These are phyloP conservation scores for Harringtonia lauricola DNA, from an alignment of 2,329 filamentous ascomycete species.

Conservation along the genomic window DNA sequence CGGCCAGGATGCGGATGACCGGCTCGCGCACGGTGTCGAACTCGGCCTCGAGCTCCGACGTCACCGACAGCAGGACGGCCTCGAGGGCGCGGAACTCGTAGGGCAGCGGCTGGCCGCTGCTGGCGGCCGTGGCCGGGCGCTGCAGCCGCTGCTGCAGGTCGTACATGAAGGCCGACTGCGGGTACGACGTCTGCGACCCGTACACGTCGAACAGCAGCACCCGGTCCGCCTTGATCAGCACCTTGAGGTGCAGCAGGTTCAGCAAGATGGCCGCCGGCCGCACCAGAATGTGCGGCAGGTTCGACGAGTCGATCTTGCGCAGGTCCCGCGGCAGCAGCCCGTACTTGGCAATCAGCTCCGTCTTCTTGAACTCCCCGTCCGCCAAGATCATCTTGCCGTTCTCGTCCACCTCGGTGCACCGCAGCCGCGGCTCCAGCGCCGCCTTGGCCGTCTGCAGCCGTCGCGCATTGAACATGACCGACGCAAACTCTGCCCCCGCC, in stretches of 20 bases:
- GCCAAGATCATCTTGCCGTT: slow-evolving; percentile 84
- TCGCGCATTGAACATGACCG: slow-evolving; percentile 32
- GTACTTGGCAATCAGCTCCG: slow-evolving; percentile 93
- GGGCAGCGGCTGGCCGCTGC: slow-evolving; percentile 50
- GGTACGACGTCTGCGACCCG: slow-evolving; percentile 86
- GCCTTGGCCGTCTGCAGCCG: slow-evolving; percentile 64
- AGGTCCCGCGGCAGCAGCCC: slow-evolving; percentile 87
- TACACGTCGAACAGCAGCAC: slow-evolving; percentile 93
- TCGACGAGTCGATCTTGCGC: slow-evolving; percentile 94
- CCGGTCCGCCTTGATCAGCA: slow-evolving; percentile 88
- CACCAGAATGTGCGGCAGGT: slow-evolving; percentile 88
- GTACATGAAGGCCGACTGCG: slow-evolving; percentile 96
- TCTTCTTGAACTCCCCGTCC: slow-evolving; percentile 96
- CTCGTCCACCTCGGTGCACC: slow-evolving; percentile 93
- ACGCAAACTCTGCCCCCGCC: slow-evolving; percentile 11
- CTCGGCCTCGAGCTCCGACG: slow-evolving; percentile 81
- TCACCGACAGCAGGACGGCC: slow-evolving; percentile 89
- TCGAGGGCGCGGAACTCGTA: slow-evolving; percentile 96
- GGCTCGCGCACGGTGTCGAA: slow-evolving; percentile 91
- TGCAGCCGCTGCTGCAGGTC: slow-evolving; percentile 87
- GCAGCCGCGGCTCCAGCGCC: slow-evolving; percentile 70
- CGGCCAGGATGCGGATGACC: slow-evolving; percentile 76
- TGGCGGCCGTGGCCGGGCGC: slow-evolving; percentile 29
- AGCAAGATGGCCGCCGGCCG: slow-evolving; percentile 88
- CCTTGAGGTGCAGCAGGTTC: slow-evolving; percentile 90